phyloP scores from a whole-genome alignment of 139 green algal species.

The Spirogloea muscicola region DNA sequence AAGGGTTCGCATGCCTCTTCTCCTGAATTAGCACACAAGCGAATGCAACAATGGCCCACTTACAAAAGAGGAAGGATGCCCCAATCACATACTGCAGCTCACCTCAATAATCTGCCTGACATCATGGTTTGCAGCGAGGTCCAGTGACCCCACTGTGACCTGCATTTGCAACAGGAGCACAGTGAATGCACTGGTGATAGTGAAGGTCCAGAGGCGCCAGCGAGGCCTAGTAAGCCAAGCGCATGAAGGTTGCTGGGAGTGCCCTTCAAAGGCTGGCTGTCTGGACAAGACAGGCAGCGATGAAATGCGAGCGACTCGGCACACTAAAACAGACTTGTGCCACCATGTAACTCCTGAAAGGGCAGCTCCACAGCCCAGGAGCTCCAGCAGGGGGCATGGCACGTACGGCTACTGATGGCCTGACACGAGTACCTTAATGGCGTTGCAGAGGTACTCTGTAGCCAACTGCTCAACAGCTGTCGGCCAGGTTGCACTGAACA shows the following conservation, averaged over 20 bases:
- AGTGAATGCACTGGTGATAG: neutral
- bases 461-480: constrained; percentile 80
- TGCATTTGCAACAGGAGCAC: neutral
- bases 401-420: neutral
- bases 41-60: neutral
- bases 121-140: constrained; percentile 81
- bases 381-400: neutral
- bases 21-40: neutral
- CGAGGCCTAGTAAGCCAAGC: neutral
- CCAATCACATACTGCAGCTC: constrained; percentile 17
- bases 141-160: constrained; percentile 51
- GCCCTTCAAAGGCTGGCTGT: no score
- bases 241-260: constrained; percentile 55
- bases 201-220: neutral
- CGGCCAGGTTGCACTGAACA: constrained; percentile 96
- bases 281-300: neutral
- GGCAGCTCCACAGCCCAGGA: neutral
- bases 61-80: constrained; percentile 2
- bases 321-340: neutral
- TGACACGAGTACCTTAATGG: constrained; percentile 64
- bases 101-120: constrained; percentile 88
- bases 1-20: neutral
- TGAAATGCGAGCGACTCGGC: neutral
- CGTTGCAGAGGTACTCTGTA: constrained; percentile 70
- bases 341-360: neutral